Base-by-base conservation (phyloP, 345 rosid species). In the Sonneratia caseolaris region DNA sequence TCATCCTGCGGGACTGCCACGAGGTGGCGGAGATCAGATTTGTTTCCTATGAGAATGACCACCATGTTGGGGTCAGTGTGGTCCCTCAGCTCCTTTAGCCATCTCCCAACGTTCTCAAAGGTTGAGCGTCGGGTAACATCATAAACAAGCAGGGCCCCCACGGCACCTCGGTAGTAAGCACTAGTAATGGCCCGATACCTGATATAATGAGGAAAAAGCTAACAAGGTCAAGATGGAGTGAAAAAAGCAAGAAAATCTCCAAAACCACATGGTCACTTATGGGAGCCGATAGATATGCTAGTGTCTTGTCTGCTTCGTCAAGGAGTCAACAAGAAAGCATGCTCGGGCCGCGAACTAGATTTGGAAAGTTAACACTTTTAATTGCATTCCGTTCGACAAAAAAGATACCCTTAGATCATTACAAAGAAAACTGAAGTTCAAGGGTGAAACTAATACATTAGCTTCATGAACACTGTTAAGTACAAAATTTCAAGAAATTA, bases 21-120 rank as follows among this genome's bases (percentile, higher is more conserved):
- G 8, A 64, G 67, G 67, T 64, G 67, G 18, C 40, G 67, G 18
- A 64, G 67, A 64, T 64, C 67, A 7, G 67, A 64, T 64, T 64
- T 64, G 67, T 64, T 64, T 14, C 67, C 38, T 37, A 64, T 64
- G 36, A 64, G 38, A 37, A 64, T 64, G 67, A 64, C 67, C 36
- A 27, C 67, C 67, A 64, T 64, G 67, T 64, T 64, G 67, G 67
- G 67, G 67, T 64, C 67, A 2, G 67, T 64, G 38, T 64, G 67
- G 67, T 24, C 40, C 38, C 40, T 35, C 67, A 64, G 38, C 67
- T 64, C 67, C 38, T 64, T 64, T 11, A 64, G 38, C 67, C 67
- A 64, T 27, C 67, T 64, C 10, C 38, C 67, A 18, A 64, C 67
- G 15, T 64, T 64, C 38, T 64, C 67, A 27, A 64, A 64, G 67